Evolutionary conservation across 192 early-diverging fungal genomes (phyloP).

Genomic region (Backusella luteola): DNA sequence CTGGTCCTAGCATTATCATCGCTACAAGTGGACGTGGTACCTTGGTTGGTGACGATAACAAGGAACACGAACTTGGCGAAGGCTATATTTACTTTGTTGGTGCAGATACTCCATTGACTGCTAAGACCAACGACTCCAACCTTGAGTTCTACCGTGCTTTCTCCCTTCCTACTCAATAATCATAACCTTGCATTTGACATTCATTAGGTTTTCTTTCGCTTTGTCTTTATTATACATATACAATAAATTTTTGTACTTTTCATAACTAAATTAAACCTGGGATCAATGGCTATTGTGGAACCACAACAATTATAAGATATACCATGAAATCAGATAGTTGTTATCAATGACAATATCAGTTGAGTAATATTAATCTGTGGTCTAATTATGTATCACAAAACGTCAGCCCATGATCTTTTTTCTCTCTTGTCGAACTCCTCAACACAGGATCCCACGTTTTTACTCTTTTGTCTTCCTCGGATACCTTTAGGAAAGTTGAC

Average conservation of each 20-base stretch:
- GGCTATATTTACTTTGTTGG: constrained; percentile 82
- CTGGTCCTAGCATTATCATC: constrained; percentile 89
- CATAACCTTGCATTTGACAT: not conserved
- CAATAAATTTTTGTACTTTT: not conserved
- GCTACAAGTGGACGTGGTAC: constrained; percentile 75
- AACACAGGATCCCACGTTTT: not conserved
- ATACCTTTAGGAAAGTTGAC: not conserved
- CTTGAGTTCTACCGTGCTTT: constrained; percentile 49
- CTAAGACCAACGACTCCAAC: constrained; percentile 40
- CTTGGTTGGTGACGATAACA: constrained; percentile 33
- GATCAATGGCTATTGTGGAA: not conserved
- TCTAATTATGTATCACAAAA: not conserved
- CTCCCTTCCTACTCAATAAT: constrained; percentile 26
- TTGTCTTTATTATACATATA: not conserved
- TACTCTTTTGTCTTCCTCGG: not conserved
- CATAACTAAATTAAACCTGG: not conserved
- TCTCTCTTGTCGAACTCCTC: not conserved
- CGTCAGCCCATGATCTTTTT: not conserved
- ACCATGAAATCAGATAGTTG: not conserved
- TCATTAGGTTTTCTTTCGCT: not conserved
- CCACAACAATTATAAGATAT: not conserved
- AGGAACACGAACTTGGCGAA: constrained; percentile 39
- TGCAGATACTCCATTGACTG: constrained; percentile 50
- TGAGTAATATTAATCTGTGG: not conserved
- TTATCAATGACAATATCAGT: not conserved